Base-by-base conservation (phyloP, 306 rosid species). In the Vicia sativa region DNA sequence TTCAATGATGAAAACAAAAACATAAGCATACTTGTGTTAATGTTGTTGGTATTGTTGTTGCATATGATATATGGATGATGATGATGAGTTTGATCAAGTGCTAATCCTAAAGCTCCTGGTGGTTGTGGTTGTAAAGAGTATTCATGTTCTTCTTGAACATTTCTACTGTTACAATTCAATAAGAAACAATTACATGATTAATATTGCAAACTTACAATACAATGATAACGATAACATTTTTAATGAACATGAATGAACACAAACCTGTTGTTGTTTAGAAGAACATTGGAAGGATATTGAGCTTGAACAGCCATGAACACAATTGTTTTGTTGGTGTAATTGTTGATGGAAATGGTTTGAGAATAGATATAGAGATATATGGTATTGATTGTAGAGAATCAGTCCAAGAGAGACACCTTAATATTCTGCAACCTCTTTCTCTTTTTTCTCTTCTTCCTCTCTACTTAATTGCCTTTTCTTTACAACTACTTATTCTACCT, bases 251-350 rank as follows among this genome's bases (percentile, higher is more conserved):
- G n/a, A 1, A 31, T 7, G 6, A 44, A 4, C 7, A 49, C 1
- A 59, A 16, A 54, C 60, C 60, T 54, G 35, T 53, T 53, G 3
- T 50, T 52, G 8, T 52, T 52, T 13, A 87, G 71, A 55, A 92
- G 90, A 13, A 85, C 59, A 73, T 90, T 90, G 10, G 97, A 85
- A 15, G 97, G 98, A 73, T 90, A 90, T 70, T 93, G 98, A 84
- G 98, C 97, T 80, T 93, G 97, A 71, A 93, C 96, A 4, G 98
- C 97, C 98, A 93, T 92, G 38, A 39, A 45, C 18, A 10, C 9
- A 9, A 7, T 63, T 71, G 42, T 55, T 61, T 16, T 74, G 16
- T 52, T 58, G 55, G 7, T 21, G 23, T 21, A 21, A 21, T 21
- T 21, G 23, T 34, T 34, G 38, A 34, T n/a, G n/a, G 38, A 1